Evolutionary conservation across 2,329 filamentous ascomycete genomes (phyloP).

Genomic region (Aspergillus brasiliensis): DNA sequence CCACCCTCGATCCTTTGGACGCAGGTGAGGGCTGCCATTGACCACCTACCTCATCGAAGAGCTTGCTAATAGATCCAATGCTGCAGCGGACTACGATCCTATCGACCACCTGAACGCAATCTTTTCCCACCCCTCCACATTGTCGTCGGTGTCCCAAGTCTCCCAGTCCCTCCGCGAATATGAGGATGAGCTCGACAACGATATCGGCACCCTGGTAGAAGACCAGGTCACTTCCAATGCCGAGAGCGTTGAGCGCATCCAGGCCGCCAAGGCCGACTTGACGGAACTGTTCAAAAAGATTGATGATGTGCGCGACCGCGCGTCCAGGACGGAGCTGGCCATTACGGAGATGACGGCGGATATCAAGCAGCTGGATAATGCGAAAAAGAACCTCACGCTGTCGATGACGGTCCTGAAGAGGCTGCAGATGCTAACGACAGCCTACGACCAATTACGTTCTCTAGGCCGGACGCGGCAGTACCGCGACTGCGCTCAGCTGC

Average conservation of each 20-base stretch:
- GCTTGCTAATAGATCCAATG: slow-evolving; percentile 11
- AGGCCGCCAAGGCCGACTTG: slow-evolving; percentile 85
- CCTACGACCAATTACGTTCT: slow-evolving; percentile 91
- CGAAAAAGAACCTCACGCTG: slow-evolving; percentile 92
- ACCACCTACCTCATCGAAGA: background rate
- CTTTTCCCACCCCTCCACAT: slow-evolving; percentile 85
- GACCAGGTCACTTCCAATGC: slow-evolving; percentile 81
- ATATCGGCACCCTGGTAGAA: slow-evolving; percentile 72
- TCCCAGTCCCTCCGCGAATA: slow-evolving; percentile 72
- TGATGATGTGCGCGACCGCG: slow-evolving; percentile 84
- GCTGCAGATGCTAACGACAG: slow-evolving; percentile 96
- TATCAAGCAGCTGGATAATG: slow-evolving; percentile 94
- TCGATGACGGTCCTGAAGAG: slow-evolving; percentile 98
- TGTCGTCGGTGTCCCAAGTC: slow-evolving; percentile 74
- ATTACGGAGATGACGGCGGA: slow-evolving; percentile 99
- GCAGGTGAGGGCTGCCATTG: slow-evolving; percentile 39
- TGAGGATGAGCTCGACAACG: slow-evolving; percentile 77
- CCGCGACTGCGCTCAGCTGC: slow-evolving; percentile 85
- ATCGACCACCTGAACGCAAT: slow-evolving; percentile 90
- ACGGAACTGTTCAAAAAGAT: slow-evolving; percentile 91
- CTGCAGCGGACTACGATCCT: slow-evolving; percentile 81
- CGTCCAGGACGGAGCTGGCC: slow-evolving; percentile 87
- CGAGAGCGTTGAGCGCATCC: slow-evolving; percentile 87
- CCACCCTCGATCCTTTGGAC: slow-evolving; percentile 45
- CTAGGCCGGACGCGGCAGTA: slow-evolving; percentile 87